Evolutionary conservation across 108 stramenopile species (phyloP), one percentile per base, ranked within the genome.

Genomic region (Cyclostephanos invisitatus): DNA sequence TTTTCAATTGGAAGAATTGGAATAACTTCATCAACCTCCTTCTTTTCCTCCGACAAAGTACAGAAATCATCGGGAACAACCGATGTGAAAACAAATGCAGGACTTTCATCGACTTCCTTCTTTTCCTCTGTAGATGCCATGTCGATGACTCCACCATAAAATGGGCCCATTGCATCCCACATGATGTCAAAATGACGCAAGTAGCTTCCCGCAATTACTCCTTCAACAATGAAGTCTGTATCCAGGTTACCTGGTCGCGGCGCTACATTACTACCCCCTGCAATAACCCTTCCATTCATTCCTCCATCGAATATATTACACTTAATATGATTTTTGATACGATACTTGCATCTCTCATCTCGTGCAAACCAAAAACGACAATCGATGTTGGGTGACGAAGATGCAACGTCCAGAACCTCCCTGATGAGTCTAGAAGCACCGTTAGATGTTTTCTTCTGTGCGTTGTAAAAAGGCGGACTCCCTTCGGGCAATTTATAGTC

Each of bases 241-340:
- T 79, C 78, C 28, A 65, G 25, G 7, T 54, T 38, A 24, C 70
- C 78, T 0, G 58, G 40, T 18, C 53, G 29, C 11, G 78, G 78
- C 3, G 46, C 57, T 6, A 79, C 44, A 47, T 79, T 79, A 65
- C 64, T 67, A 0, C 78, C 78, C 2, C 78, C 78, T 17, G 64
- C 64, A 32, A 79, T 60, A 7, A 53, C 78, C 38, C 35, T 65
- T 49, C 68, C 73, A 49, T 61, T 60, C 37, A 54, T 55, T 6
- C 18, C 22, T 15, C 68, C 67, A 46, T 79, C 78, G 38, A 79
- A 72, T 14, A 74, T 44, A 38, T 67, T 27, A 38, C 73, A 72
- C 22, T 79, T 79, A 9, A 38, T 46, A 61, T 79, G 78, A 67
- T 74, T 79, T 32, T 79, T 79, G 37, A 79, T 51, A 14, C 78